Evolutionary conservation across 1,284 basidiomycete species (phyloP).

Genomic region (Erythrobasidium hasegawianum): DNA sequence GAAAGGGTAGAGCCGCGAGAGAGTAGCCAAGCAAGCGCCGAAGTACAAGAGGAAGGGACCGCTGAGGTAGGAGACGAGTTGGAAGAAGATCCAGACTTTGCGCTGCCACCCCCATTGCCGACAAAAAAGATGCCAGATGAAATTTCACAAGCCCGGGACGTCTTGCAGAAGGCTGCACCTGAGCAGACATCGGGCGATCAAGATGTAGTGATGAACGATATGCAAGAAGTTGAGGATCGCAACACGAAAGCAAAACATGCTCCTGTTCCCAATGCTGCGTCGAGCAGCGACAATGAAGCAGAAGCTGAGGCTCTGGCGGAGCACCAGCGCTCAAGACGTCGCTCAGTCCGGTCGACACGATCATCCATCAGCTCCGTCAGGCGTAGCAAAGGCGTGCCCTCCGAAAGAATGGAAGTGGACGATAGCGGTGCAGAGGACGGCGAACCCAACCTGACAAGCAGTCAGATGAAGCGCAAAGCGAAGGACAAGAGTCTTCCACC

Average conservation of each 20-base stretch:
- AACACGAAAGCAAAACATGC: no score
- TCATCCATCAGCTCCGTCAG: background rate
- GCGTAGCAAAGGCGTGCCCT: no score
- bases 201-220: background rate
- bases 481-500: background rate
- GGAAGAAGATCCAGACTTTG: background rate
- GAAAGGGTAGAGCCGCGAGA: background rate
- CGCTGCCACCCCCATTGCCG: background rate
- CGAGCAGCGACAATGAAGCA: background rate
- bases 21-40: background rate
- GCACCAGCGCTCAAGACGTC: background rate
- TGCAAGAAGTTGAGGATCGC: background rate
- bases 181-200: background rate
- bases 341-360: background rate
- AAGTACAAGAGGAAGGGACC: background rate
- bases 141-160: no score
- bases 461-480: background rate
- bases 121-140: no score
- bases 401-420: background rate
- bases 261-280: background rate
- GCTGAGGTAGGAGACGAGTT: background rate
- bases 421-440: background rate
- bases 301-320: background rate
- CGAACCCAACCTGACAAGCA: background rate
- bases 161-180: no score